phyloP scores from a whole-genome alignment of 2,329 filamentous ascomycete genomes.

The Pyrenophora tritici-repentis region DNA sequence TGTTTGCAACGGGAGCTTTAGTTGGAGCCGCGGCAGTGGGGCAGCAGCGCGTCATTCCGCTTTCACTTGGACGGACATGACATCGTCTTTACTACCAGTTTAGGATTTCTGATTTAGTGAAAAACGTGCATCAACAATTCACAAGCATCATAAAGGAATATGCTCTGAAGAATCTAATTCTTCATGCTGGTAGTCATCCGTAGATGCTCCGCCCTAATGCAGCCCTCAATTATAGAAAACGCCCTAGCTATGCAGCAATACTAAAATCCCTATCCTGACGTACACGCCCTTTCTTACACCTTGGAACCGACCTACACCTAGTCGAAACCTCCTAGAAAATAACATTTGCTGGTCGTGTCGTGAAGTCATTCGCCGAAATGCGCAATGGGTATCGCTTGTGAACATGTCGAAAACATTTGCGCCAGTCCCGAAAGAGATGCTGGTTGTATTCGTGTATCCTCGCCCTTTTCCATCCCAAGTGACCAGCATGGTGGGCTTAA shows the following conservation, averaged over 20 bases:
- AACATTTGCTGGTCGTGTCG: conserved; percentile 12
- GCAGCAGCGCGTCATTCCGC: conserved; percentile 12
- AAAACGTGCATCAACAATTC: too few species aligned
- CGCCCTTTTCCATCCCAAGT: background rate
- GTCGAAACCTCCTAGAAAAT: conserved; percentile 10
- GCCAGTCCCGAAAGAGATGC: conserved; percentile 12
- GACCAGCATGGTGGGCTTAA: conserved; percentile 5
- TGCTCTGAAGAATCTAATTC: background rate
- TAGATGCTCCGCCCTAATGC: conserved; percentile 8
- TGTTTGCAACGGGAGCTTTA: conserved; percentile 12
- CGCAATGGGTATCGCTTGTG: conserved; percentile 40
- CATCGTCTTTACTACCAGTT: too few species aligned
- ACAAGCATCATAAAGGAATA: too few species aligned
- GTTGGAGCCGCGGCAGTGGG: conserved; percentile 11
- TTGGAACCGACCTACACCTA: conserved; percentile 5
- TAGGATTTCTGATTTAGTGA: too few species aligned
- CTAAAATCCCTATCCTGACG: conserved; percentile 12
- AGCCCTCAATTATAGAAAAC: conserved; percentile 2
- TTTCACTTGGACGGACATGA: background rate
- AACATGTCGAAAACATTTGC: conserved; percentile 32
- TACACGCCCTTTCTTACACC: conserved; percentile 18
- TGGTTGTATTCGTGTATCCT: conserved; percentile 2
- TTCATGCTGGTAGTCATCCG: conserved; percentile 5
- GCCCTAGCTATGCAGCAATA: conserved; percentile 35
- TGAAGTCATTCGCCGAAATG: conserved; percentile 23